Conservation (phyloP, 176 grass and related monocot species). For the Ampelocalamus luodianensis region DNA sequence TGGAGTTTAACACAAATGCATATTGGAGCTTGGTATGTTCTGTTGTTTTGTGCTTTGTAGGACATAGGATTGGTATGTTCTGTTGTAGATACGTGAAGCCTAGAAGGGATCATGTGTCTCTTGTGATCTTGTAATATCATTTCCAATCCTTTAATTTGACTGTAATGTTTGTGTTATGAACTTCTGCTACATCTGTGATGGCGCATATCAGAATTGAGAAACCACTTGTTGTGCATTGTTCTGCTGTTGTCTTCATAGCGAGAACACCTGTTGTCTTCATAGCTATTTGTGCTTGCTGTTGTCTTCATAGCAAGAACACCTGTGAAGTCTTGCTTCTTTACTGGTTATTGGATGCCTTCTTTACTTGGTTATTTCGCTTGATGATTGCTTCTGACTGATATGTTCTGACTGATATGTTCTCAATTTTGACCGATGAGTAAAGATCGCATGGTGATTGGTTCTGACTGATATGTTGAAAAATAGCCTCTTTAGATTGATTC, state of each 20-base stretch:
- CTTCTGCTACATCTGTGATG: conserved; percentile 26
- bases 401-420: not conserved
- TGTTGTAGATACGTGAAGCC: not conserved
- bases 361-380: not conserved
- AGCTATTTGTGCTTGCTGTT: not conserved
- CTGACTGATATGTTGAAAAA: not conserved
- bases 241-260: not conserved
- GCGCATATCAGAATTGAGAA: conserved; percentile 18
- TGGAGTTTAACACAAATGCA: no score
- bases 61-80: no score
- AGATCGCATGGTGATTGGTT: conserved; percentile 14
- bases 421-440: not conserved
- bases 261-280: no score
- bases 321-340: conserved; percentile 3
- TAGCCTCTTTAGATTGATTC: not conserved
- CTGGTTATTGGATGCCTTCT: conserved; percentile 14
- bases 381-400: no score
- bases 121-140: conserved; percentile 23
- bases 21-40: no score
- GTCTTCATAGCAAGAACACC: no score
- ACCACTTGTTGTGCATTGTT: not conserved
- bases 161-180: not conserved
- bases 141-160: not conserved
- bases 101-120: not conserved
- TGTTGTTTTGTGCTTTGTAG: no score